Base-by-base conservation (phyloP, 768 basidiomycete species). In the Hortiboletus campestris region DNA sequence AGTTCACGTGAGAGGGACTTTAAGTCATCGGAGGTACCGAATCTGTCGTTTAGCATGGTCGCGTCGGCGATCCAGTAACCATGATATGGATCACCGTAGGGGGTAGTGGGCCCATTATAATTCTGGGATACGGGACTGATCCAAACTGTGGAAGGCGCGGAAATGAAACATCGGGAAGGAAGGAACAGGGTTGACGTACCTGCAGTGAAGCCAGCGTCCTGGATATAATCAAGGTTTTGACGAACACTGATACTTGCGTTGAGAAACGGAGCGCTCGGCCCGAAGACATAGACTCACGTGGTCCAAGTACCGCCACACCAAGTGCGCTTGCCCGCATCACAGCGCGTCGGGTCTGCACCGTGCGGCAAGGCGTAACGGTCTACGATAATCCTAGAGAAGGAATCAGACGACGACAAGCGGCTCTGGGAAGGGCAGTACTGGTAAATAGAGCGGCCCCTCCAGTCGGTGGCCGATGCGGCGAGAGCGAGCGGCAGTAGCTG, bases 41-140 rank as follows among this genome's bases (percentile, higher is more conserved):
- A 93, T 49, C 78, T 81, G 46, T 75, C 63, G 71, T 92, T 93
- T 39, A 93, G 77, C 59, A 79, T 63, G 55, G 83, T 75, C 29
- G 86, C 78, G 67, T 93, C 85, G 49, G 83, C 79, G 31, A 84
- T 78, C 90, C 91, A 93, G 72, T 93, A 92, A 17, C 91, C 91
- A 63, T 92, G 91, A 72, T 94, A 94, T 16, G 92, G 74, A 63
- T 91, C 88, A 19, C 91, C 89, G 67, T 91, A 93, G 1, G 82
- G 74, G 3, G 88, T 84, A 45, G 80, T 67, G 13, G 85, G 82
- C 0, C 89, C 88, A 36, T 88, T 72, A 57, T 88, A 90, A 67
- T 91, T 91, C 71, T 90, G 81, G 55, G 82, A 84, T 17, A 93
- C 80, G 12, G 91, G 91, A 57, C 86, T 89, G 56, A 91, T 91